A percentile compares a stretch with the other conserved stretches of the same genome.
Conservation (phyloP, 2,329 filamentous ascomycete genomes). For the Fusarium musae region DNA sequence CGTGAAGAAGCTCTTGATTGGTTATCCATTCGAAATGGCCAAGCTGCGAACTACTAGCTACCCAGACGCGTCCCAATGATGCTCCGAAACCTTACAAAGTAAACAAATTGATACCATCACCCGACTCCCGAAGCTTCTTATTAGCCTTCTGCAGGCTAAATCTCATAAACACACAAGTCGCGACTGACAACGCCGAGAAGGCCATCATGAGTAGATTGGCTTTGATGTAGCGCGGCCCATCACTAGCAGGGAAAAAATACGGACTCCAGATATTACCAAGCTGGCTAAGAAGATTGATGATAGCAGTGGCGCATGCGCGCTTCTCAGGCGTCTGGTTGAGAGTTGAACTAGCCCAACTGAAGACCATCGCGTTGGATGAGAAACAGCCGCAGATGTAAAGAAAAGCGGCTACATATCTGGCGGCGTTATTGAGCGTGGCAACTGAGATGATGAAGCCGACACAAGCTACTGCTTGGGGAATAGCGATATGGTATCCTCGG, state of each 20-base stretch:
- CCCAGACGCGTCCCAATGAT: no score
- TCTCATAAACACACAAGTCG: neutral
- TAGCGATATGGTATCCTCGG: conserved; percentile 36
- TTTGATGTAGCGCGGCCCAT: conserved; percentile 39
- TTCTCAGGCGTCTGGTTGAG: conserved; percentile 30
- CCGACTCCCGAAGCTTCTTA: no score
- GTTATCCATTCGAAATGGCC: rapidly evolving
- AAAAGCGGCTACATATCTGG: conserved; percentile 35
- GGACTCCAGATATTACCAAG: conserved; percentile 44
- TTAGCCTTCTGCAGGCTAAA: no score
- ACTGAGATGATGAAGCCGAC: conserved; percentile 40
- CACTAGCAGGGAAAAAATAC: conserved; percentile 41
- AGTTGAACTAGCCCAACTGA: conserved; percentile 28
- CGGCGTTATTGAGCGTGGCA: conserved; percentile 32
- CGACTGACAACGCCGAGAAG: neutral
- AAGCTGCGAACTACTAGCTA: rapidly evolving
- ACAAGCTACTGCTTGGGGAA: conserved; percentile 22
- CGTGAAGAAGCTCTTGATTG: neutral
- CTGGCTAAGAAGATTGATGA: conserved; percentile 38
- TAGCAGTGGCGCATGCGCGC: conserved; percentile 32
- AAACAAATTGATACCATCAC: no score
- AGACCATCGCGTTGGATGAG: conserved; percentile 33
- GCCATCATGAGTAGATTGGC: conserved; percentile 42
- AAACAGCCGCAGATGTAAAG: conserved; percentile 38
- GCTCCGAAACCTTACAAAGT: no score